Conservation (phyloP, 768 basidiomycete genomes). For the Suillus plorans region DNA sequence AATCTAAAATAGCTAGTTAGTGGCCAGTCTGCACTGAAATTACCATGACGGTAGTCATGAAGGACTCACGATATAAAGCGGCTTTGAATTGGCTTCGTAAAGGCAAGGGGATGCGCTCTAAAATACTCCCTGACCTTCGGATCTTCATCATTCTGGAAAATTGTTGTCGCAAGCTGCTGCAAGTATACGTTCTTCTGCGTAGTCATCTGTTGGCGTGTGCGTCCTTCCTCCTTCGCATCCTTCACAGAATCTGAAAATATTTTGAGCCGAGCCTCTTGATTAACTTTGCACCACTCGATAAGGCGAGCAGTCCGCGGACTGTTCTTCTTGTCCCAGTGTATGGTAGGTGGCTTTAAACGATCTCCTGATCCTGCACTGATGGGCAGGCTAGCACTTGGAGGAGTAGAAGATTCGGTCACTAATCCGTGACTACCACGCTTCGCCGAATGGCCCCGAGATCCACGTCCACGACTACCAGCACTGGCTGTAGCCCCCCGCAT, state of each 20-base stretch:
- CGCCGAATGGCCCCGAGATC: background rate
- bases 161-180: background rate
- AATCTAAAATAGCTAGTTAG: background rate
- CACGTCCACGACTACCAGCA: background rate
- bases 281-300: constrained; percentile 4
- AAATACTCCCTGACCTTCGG: background rate
- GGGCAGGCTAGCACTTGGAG: background rate
- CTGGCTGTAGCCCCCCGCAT: too few species aligned
- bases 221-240: constrained; percentile 3
- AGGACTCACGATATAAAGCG: too few species aligned
- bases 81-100: too few species aligned
- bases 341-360: background rate
- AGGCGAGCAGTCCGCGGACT: background rate
- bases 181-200: background rate
- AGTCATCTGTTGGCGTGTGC: background rate
- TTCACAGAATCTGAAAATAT: background rate
- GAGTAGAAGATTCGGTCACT: background rate
- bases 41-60: too few species aligned
- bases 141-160: background rate
- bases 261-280: background rate
- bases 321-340: background rate
- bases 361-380: background rate
- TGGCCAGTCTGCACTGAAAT: background rate
- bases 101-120: background rate
- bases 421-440: background rate